Conservation (phyloP, 164 flowering plant genomes). For the Amborella trichopoda region DNA sequence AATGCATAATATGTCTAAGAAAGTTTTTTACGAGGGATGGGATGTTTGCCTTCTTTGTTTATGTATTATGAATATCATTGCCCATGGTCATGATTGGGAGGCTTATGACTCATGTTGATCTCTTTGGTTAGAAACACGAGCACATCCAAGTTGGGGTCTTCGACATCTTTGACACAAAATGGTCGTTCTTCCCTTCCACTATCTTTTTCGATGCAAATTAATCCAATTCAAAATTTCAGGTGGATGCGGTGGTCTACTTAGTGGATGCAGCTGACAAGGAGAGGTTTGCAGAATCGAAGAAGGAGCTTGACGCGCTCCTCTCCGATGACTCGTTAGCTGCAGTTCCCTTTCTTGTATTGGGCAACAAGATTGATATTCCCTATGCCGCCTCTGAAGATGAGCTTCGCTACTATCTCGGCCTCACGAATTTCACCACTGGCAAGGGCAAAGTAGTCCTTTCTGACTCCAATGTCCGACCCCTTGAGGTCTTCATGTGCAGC, state of each 20-base stretch:
- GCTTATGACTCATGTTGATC: too few species aligned
- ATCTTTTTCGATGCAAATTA: background rate
- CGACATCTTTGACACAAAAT: too few species aligned
- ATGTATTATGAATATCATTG: too few species aligned
- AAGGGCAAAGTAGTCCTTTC: conserved; percentile 45
- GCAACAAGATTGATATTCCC: conserved; percentile 50
- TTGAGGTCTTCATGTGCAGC: conserved; percentile 70
- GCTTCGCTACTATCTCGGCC: conserved; percentile 37
- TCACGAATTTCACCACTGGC: conserved; percentile 53
- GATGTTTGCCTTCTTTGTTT: too few species aligned
- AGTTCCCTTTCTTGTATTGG: conserved; percentile 43
- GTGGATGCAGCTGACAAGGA: conserved; percentile 69
- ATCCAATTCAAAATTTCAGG: conserved; percentile 17
- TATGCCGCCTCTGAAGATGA: conserved; percentile 62
- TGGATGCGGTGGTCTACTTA: conserved; percentile 62
- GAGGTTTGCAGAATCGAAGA: conserved; percentile 56
- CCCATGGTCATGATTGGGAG: too few species aligned
- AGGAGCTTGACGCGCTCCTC: conserved; percentile 59
- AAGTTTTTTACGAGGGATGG: too few species aligned
- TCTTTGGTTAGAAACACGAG: too few species aligned
- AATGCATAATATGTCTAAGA: too few species aligned
- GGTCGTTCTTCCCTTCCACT: background rate
- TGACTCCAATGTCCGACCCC: conserved; percentile 35
- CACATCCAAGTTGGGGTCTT: too few species aligned
- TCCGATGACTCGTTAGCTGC: conserved; percentile 45